Conservation (phyloP, 2,329 filamentous ascomycete species). For the Claviceps quebecensis region DNA sequence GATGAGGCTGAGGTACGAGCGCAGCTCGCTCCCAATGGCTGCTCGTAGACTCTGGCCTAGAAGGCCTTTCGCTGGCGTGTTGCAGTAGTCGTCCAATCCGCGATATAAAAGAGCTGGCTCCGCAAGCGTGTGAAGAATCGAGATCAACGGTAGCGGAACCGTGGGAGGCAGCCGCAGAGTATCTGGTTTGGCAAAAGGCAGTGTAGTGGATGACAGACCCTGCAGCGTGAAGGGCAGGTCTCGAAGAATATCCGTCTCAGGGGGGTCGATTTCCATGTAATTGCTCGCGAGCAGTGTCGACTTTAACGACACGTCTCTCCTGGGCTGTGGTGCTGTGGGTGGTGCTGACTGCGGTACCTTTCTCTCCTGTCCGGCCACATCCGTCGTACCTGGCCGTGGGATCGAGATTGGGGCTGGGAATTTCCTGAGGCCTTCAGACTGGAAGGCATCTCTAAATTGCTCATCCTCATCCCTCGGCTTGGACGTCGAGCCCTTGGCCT, state of each 20-base stretch:
- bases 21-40: conserved; percentile 70
- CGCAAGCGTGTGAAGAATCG: conserved; percentile 75
- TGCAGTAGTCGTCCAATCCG: conserved; percentile 65
- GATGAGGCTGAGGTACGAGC: conserved; percentile 79
- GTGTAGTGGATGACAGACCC: conserved; percentile 73
- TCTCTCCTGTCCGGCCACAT: conserved; percentile 8
- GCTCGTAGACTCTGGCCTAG: conserved; percentile 83
- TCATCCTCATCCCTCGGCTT: conserved; percentile 31
- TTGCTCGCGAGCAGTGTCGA: conserved; percentile 44
- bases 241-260: conserved; percentile 53
- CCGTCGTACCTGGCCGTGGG: conserved; percentile 21
- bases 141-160: conserved; percentile 71
- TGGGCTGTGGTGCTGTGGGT: conserved; percentile 16
- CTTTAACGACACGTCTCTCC: conserved; percentile 40
- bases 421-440: conserved; percentile 35
- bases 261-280: conserved; percentile 41
- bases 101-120: conserved; percentile 90
- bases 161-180: conserved; percentile 63
- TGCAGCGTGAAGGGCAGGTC: conserved; percentile 90
- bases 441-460: conserved; percentile 38
- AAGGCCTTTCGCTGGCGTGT: conserved; percentile 68
- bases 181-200: conserved; percentile 58
- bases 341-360: conserved; percentile 6
- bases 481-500: conserved; percentile 22
- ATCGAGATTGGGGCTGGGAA: conserved; percentile 29